Conservation (phyloP, 2,329 filamentous ascomycete species). For the Pseudogymnoascus sp. region DNA sequence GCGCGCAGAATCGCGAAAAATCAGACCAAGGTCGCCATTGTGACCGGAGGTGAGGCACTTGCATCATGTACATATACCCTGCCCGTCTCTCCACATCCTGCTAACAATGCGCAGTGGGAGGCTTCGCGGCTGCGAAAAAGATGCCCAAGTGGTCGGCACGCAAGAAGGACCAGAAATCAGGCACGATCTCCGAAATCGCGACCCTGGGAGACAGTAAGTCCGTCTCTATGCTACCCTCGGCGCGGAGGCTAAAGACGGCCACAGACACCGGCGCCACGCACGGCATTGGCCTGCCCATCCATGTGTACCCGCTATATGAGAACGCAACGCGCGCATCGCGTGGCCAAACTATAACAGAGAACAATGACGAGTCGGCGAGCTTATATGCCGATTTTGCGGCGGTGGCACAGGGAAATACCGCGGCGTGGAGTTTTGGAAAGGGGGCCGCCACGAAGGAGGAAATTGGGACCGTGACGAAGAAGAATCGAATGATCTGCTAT, state of each 20-base stretch:
- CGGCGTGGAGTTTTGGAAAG: constrained; percentile 50
- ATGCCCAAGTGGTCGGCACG: constrained; percentile 53
- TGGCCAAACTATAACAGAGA: constrained; percentile 44
- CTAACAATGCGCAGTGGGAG: constrained; percentile 35
- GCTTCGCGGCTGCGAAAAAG: constrained; percentile 42
- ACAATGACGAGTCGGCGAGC: constrained; percentile 48
- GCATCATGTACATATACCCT: constrained; percentile 40
- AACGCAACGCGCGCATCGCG: constrained; percentile 52
- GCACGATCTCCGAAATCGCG: constrained; percentile 43
- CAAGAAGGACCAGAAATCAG: constrained; percentile 36
- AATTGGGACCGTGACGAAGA: constrained; percentile 46
- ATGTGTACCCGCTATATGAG: constrained; percentile 61
- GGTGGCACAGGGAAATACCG: constrained; percentile 43
- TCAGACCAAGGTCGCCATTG: constrained; percentile 46
- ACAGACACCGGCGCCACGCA: constrained; percentile 49
- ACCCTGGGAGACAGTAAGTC: constrained; percentile 34
- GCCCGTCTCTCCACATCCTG: constrained; percentile 27
- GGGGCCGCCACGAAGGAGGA: constrained; percentile 36
- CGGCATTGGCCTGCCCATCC: constrained; percentile 53
- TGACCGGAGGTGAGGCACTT: constrained; percentile 57
- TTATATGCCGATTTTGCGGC: constrained; percentile 54
- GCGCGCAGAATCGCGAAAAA: constrained; percentile 47
- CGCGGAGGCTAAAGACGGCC: constrained; percentile 10
- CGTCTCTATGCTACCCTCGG: constrained; percentile 2
- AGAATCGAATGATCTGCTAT: constrained; percentile 60